Evolutionary conservation across 116 monocot species (phyloP), one percentile per base, ranked within the genome.

Genomic region (Trichopus zeylanicus): DNA sequence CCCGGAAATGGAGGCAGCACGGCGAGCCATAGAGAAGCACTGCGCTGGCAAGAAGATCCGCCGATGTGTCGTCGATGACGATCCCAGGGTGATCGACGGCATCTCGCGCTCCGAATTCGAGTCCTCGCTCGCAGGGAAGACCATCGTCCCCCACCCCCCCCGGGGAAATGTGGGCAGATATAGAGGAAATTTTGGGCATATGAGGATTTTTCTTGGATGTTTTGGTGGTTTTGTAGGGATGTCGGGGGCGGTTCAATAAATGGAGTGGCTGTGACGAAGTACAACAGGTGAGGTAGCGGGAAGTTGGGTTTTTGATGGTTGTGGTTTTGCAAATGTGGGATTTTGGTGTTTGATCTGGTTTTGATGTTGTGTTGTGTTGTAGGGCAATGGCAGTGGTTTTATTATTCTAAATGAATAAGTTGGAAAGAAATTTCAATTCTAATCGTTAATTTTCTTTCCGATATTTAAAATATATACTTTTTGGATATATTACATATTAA

Each of bases 1-100:
- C 9, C 98, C 98, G 70, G 98, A 92, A 56, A 92, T 98, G 42
- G 98, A 98, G 66, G 85, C 85, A 61, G 98, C 98, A 7, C 63
- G 98, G 71, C 72, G 92, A 49, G 92, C 92, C 26, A 60, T 98
- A n/a, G 75, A 85, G 57, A 75, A 70, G 27, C 82, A 82, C 57
- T 98, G 98, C 70, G 57, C 65, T 11, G 88, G 88, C 6, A 81
- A 75, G 72, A 60, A 47, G 67, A 83, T 98, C 49, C 31, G 7
- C 24, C 64, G 74, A 19, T 81, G 76, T 51, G 35, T 60, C 6
- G 73, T 76, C 0, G 95, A 88, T 21, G 80, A 79, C 31, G 98
- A 98, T 60, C 11, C 77, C 38, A 91, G 84, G 67, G 98, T 98
- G 33, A 82, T 98, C 31, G 80, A 82, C 32, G 88, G 82, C 29